phyloP scores from a whole-genome alignment of 2,329 filamentous ascomycete species.

The Coniochaeta prunicola region DNA sequence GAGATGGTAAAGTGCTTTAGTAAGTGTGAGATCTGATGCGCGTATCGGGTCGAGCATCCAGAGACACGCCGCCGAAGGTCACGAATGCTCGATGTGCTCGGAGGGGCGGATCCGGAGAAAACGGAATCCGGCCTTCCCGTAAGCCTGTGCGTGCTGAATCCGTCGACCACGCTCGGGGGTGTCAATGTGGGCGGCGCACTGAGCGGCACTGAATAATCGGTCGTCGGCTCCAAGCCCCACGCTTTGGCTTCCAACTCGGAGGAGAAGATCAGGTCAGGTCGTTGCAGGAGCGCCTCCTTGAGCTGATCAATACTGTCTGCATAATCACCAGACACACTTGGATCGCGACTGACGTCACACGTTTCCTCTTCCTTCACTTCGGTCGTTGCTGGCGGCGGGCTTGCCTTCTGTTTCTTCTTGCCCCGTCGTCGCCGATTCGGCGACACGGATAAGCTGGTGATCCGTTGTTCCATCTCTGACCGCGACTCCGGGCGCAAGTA shows the following conservation, averaged over 20 bases:
- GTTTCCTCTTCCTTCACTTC: conserved; percentile 4
- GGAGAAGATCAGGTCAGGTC: background rate
- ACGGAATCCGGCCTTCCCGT: conserved; percentile 3
- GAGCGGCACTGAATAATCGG: background rate
- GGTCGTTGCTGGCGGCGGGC: background rate
- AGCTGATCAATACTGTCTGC: background rate
- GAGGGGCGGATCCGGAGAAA: conserved; percentile 12
- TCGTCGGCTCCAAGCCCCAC: background rate
- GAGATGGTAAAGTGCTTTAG: conserved; percentile 17
- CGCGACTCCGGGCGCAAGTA: conserved; percentile 46
- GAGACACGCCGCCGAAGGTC: conserved; percentile 28
- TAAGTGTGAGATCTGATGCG: conserved; percentile 15
- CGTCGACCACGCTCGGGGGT: background rate
- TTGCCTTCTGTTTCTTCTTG: conserved; percentile 2
- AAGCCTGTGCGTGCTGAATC: background rate
- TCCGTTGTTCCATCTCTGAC: conserved; percentile 43
- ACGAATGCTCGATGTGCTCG: conserved; percentile 16
- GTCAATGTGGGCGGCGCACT: background rate
- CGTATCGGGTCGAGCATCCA: conserved; percentile 20
- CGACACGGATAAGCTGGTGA: conserved; percentile 35
- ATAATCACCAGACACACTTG: background rate
- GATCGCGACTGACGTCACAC: background rate
- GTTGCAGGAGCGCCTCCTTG: background rate
- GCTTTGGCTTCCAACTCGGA: background rate
- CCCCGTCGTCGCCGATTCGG: conserved; percentile 23